phyloP scores from a whole-genome alignment of 495 filamentous ascomycete genomes.

The Penicillium paxilli region DNA sequence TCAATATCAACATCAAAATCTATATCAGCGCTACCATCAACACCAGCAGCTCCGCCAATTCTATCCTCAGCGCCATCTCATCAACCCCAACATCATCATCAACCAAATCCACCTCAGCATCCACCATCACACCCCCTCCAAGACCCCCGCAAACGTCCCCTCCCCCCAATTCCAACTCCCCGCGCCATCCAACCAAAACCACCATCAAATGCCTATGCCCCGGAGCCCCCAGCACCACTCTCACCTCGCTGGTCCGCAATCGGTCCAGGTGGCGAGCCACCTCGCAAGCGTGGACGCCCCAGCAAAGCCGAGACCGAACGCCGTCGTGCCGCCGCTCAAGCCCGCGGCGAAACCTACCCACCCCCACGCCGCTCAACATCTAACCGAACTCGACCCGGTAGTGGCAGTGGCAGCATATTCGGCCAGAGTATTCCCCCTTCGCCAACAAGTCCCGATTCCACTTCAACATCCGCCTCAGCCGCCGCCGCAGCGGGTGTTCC shows the following conservation, averaged over 20 bases:
- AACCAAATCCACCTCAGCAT: neutral
- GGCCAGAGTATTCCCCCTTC: slow-evolving; percentile 29
- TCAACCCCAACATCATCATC: neutral
- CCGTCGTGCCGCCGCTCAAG: slow-evolving; percentile 51
- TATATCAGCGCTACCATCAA: slow-evolving; percentile 16
- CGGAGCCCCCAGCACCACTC: slow-evolving; percentile 39
- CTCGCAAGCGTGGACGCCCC: slow-evolving; percentile 61
- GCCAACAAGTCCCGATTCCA: slow-evolving; percentile 32
- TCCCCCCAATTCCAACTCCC: slow-evolving; percentile 36
- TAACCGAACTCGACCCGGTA: slow-evolving; percentile 12
- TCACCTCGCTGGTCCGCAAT: slow-evolving; percentile 33
- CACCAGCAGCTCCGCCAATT: slow-evolving; percentile 8
- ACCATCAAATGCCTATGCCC: slow-evolving; percentile 37
- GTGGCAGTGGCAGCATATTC: neutral
- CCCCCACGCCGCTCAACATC: slow-evolving; percentile 34
- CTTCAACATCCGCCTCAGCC: neutral
- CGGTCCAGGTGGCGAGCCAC: slow-evolving; percentile 34
- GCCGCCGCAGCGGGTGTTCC: neutral
- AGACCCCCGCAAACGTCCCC: slow-evolving; percentile 35
- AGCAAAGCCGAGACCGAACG: slow-evolving; percentile 57
- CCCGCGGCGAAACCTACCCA: slow-evolving; percentile 51
- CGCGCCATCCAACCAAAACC: slow-evolving; percentile 46
- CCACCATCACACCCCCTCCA: neutral
- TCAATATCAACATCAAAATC: slow-evolving; percentile 13
- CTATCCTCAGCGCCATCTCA: neutral